These are phyloP conservation scores for Iris pallida DNA, from an alignment of 116 monocot genomes.

Conservation along the genomic window DNA sequence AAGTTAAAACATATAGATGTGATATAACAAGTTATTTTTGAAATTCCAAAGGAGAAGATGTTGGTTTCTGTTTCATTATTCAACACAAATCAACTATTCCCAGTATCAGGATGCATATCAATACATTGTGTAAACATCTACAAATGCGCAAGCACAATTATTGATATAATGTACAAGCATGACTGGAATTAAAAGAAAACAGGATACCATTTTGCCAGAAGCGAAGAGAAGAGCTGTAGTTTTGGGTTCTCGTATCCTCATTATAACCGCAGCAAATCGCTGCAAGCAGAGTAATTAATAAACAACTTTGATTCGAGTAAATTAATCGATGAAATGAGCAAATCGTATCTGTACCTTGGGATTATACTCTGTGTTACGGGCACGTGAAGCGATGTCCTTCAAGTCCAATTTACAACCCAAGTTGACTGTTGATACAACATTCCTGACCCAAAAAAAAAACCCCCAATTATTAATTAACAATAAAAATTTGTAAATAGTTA, in stretches of 20 bases:
- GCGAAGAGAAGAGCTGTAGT: conserved; percentile 40
- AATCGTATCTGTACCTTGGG: not conserved
- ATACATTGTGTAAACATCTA: no score
- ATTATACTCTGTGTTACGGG: conserved; percentile 1
- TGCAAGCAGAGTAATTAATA: not conserved
- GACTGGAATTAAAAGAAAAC: not conserved
- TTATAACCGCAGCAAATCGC: conserved; percentile 1
- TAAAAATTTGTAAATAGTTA: no score
- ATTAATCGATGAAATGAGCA: not conserved
- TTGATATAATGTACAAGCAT: no score
- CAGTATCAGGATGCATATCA: not conserved
- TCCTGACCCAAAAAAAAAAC: not conserved
- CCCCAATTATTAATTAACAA: no score
- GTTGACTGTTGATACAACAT: not conserved
- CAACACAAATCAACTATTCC: not conserved
- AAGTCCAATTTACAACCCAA: conserved; percentile 1
- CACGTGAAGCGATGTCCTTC: not conserved
- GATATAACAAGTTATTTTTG: no score
- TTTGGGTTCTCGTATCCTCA: not conserved
- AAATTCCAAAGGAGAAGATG: no score
- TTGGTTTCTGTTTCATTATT: no score
- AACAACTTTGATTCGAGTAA: not conserved
- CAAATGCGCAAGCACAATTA: no score
- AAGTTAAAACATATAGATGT: no score
- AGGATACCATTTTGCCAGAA: conserved; percentile 59